Conservation (phyloP, 1,284 basidiomycete genomes). For the Kwoniella shivajii region DNA sequence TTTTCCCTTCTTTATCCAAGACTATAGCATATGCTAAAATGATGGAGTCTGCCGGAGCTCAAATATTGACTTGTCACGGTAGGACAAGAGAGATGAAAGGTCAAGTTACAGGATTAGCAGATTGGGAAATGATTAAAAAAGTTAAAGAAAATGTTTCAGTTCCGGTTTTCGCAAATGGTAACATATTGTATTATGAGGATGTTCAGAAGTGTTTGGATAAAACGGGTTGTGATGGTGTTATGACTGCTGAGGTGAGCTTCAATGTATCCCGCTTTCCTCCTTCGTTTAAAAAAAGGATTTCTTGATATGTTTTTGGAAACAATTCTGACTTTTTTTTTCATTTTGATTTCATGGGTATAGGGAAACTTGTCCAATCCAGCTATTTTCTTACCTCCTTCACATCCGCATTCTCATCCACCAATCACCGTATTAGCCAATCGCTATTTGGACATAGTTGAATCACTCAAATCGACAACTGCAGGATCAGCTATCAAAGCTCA, state of each 20-base stretch:
- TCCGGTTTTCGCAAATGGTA: conserved; percentile 98
- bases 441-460: conserved; percentile 79
- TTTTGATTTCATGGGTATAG: conserved; percentile 19
- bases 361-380: conserved; percentile 93
- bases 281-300: too few relatives aligned
- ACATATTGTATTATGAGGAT: conserved; percentile 81
- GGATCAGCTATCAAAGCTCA: conserved; percentile 85
- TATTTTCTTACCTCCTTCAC: conserved; percentile 62
- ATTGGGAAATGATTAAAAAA: conserved; percentile 79
- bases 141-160: conserved; percentile 86
- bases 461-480: conserved; percentile 71
- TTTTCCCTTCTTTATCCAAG: conserved; percentile 81
- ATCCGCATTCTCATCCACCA: conserved; percentile 61
- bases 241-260: conserved; percentile 75
- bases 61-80: conserved; percentile 92
- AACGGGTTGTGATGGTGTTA: conserved; percentile 88
- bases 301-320: too few relatives aligned
- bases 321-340: too few relatives aligned
- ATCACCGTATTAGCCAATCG: conserved; percentile 73
- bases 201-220: conserved; percentile 72
- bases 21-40: conserved; percentile 92
- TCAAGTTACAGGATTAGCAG: conserved; percentile 73
- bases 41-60: conserved; percentile 92
- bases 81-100: conserved; percentile 89
- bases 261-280: not conserved